Evolutionary conservation across 164 flowering plant species (phyloP), one percentile per base, ranked within the genome.

Genomic region (Magnolia kwangsiensis): DNA sequence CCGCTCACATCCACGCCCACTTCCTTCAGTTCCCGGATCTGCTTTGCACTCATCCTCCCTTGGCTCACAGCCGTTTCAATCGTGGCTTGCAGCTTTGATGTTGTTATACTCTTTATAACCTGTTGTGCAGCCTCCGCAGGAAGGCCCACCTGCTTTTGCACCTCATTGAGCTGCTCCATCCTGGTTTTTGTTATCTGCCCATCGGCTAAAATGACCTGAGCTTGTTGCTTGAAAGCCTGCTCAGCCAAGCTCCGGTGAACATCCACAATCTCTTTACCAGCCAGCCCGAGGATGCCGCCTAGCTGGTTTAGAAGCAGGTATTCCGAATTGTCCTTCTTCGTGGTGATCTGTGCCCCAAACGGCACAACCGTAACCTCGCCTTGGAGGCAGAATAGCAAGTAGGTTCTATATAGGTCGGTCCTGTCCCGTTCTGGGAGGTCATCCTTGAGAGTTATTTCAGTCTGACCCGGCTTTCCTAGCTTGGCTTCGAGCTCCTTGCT

Each of bases 201-300:
- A 84, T 96, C 98, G 51, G 99, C 99, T 77, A 96, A 87, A 82
- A 96, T 90, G 77, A 90, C 96, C 86, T 94, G 93, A 18, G 98
- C 99, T 78, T 94, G 86, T 77, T 90, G 82, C 80, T 87, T 88
- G 80, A 92, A 96, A 64, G 97, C 89, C 81, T 92, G 86, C 83
- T 94, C 99, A 21, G 99, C 99, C 55, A 94, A 81, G 72, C 90
- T 65, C 75, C 90, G 77, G 69, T 91, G 97, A 10, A 94, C 93
- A 24, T 83, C 92, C 75, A 92, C 89, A 51, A 85, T 91, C 79
- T 92, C 97, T 78, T 84, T 79, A 50, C 82, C 73, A 23, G 88
- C 82, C 84, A 96, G 76, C 16, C 98, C 98, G 23, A 96, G 83
- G 45, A 96, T 87, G 8, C 78, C 88, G 64, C 99, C 98, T 14